Base-by-base conservation (phyloP, 2,329 filamentous ascomycete species). In the Aspergillus pseudotamarii region DNA sequence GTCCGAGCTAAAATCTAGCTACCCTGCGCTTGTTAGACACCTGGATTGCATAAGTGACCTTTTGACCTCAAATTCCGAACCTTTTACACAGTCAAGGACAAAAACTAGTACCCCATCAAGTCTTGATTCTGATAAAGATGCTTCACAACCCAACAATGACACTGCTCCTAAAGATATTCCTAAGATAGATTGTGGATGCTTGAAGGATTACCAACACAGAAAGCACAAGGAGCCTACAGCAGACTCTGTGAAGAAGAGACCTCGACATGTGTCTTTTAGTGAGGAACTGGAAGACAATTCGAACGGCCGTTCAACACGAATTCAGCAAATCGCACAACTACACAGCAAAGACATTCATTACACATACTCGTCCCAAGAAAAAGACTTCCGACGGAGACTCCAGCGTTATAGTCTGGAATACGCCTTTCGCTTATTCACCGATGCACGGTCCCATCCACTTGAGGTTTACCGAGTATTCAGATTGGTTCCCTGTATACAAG, bases 311-410 rank as follows among this genome's bases (percentile, higher is more conserved):
- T 36, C 51, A 23, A 21, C 19, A 3, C n/a, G 19, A 30, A 34
- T 36, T 4, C 51, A 36, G 14, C 30, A 54, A 6, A 54, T 36
- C 8, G 30, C 16, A 21, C 30, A 36, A 54, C 32, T 36, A 9
- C 16, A n/a, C 28, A 16, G 19, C 19, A 54, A 16, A 54, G 32
- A 36, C 19, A 28, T 19, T 36, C n/a, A 34, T 30, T 79, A 74
- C 26, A 87, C 86, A 0, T 89, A 89, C 72, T 83, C 87, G 11
- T 84, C 85, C 61, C 82, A 86, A 30, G 91, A 94, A 73, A 79
- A 82, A 1, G 88, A 85, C 1, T 94, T 96, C 68, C 88, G 88
- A 12, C 86, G 91, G 9, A 85, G 90, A 5, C 80, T 96, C 5
- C 90, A 92, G 56, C 86, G 92, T 48, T 82, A 82, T 59, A 83